phyloP scores from a whole-genome alignment of 441 rosid genomes.

The Populus hybrid region DNA sequence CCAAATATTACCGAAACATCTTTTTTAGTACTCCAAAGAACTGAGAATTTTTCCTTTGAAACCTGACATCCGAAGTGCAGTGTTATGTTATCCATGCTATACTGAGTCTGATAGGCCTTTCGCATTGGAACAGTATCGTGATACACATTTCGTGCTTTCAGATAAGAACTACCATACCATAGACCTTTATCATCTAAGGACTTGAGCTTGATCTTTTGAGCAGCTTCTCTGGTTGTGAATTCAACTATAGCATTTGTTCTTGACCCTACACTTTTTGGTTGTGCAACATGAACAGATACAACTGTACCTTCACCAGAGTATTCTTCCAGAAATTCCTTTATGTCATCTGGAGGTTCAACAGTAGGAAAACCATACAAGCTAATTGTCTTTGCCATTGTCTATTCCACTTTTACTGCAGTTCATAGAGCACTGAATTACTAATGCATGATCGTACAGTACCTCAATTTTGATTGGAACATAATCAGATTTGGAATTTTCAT shows the following conservation, averaged over 20 bases:
- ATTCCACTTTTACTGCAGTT: constrained; percentile 10
- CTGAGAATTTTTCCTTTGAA: constrained; percentile 22
- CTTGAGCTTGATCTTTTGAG: constrained; percentile 5
- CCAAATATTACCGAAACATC: constrained; percentile 26
- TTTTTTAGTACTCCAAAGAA: constrained; percentile 28
- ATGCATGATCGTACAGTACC: background rate
- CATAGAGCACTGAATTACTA: background rate
- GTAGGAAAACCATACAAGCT: constrained; percentile 32
- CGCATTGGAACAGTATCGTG: background rate
- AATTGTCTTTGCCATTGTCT: constrained; percentile 36
- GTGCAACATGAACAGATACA: constrained; percentile 20
- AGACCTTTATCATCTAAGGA: background rate
- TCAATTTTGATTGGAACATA: background rate
- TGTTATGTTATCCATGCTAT: background rate
- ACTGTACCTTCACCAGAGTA: constrained; percentile 26
- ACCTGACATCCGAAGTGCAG: constrained; percentile 6
- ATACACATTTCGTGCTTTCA: background rate
- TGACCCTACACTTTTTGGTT: constrained; percentile 1
- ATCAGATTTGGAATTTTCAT: background rate
- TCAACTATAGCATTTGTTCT: constrained; percentile 37
- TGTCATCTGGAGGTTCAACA: constrained; percentile 11
- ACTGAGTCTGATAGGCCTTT: background rate
- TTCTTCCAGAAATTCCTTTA: constrained; percentile 34
- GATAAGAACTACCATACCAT: constrained; percentile 6
- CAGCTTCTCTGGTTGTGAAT: constrained; percentile 23